phyloP scores from a whole-genome alignment of 305 asterid species.

The Euphrasia arctica region DNA sequence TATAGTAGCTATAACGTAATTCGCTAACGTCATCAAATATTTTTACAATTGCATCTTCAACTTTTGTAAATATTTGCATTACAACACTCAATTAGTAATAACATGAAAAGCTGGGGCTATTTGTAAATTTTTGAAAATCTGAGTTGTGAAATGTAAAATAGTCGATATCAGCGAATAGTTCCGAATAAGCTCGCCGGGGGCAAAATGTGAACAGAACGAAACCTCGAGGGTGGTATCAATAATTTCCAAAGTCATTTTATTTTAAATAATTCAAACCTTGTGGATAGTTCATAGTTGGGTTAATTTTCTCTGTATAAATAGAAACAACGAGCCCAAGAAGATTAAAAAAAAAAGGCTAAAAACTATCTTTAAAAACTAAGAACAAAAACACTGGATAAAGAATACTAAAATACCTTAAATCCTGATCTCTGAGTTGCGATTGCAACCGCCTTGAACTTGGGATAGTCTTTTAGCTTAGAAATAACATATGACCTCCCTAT shows the following conservation, averaged over 20 bases:
- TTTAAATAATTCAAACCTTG: background rate
- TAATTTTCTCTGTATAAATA: background rate
- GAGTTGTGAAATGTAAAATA: background rate
- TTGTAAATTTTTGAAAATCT: background rate
- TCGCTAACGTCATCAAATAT: background rate
- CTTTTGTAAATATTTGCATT: background rate
- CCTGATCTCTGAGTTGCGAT: conserved; percentile 90
- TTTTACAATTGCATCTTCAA: background rate
- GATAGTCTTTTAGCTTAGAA: conserved; percentile 85
- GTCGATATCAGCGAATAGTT: background rate
- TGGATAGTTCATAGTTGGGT: background rate
- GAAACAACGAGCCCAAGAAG: conserved; percentile 5
- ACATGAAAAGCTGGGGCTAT: background rate
- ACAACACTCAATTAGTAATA: background rate
- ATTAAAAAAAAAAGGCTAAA: conserved; percentile 7
- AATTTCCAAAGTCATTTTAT: background rate
- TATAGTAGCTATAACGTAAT: background rate
- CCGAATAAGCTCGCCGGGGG: background rate
- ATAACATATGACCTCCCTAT: conserved; percentile 84
- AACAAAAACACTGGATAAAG: conserved; percentile 6
- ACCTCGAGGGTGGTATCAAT: background rate
- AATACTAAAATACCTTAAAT: conserved; percentile 63
- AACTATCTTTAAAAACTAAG: conserved; percentile 14
- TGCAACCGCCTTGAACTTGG: conserved; percentile 92
- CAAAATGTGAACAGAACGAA: background rate